Percentiles rank a stretch among this genome's conserved stretches.
Conservation (phyloP, 129 eudicot species). For the Silybum marianum region DNA sequence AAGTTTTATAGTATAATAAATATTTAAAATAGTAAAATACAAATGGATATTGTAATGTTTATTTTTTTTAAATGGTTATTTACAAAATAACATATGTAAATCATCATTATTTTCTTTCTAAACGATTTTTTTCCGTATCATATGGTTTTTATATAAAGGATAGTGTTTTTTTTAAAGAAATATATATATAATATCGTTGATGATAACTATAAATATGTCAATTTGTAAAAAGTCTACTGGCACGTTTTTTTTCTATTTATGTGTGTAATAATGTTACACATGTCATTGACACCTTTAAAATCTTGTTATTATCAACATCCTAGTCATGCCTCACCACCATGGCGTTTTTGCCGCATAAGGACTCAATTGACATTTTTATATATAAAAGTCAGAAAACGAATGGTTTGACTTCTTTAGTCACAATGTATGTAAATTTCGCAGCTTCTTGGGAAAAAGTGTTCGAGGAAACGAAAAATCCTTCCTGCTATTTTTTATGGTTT, state of each 20-base stretch:
- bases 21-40: background rate
- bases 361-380: background rate
- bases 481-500: no score
- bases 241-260: background rate
- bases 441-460: no score
- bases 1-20: no score
- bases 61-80: no score
- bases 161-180: no score
- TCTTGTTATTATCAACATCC: slow-evolving; percentile 21
- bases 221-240: background rate
- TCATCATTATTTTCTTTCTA: background rate
- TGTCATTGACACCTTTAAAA: slow-evolving; percentile 10
- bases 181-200: background rate
- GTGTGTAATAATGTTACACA: background rate
- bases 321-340: slow-evolving; percentile 11
- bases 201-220: background rate
- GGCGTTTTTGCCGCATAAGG: slow-evolving; percentile 32
- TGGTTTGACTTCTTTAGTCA: background rate
- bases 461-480: no score
- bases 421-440: background rate
- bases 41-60: no score
- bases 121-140: background rate
- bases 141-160: no score
- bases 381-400: background rate
- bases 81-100: no score